These are phyloP conservation scores for Nicotiana noctiflora DNA, from an alignment of 257 asterid species.

Conservation along the genomic window DNA sequence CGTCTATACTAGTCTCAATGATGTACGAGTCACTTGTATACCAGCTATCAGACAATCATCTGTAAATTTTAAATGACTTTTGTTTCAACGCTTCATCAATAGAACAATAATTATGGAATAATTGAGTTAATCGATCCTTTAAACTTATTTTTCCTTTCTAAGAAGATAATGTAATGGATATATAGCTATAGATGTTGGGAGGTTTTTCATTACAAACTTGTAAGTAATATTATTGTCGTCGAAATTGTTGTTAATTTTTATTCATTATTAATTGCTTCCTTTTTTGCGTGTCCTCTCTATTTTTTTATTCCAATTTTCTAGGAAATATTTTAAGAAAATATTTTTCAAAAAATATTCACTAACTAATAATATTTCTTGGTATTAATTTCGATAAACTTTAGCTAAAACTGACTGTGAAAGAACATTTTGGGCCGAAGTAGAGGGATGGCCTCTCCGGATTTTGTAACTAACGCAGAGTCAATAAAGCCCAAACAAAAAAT, in stretches of 20 bases:
- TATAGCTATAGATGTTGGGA: no score
- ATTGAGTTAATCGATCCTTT: neutral
- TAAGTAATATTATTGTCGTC: no score
- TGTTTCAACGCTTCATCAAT: neutral
- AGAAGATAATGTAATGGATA: no score
- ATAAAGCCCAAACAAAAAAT: no score
- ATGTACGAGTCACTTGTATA: neutral
- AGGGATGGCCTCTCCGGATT: conserved; percentile 18
- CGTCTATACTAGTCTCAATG: neutral
- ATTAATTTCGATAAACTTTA: neutral
- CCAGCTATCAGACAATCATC: neutral
- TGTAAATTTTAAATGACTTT: neutral
- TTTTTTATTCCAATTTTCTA: neutral
- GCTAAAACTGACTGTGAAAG: neutral
- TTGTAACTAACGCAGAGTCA: no score
- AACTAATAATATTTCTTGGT: neutral
- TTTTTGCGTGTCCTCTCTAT: no score
- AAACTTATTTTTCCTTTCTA: neutral
- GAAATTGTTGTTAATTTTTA: no score
- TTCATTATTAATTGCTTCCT: neutral
- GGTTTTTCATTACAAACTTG: no score
- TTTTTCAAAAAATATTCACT: no score
- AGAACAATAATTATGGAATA: neutral
- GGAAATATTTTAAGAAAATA: neutral
- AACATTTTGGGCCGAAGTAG: neutral